Evolutionary conservation across 1,284 basidiomycete species (phyloP).

Genomic region (Ganoderma lingzhi): DNA sequence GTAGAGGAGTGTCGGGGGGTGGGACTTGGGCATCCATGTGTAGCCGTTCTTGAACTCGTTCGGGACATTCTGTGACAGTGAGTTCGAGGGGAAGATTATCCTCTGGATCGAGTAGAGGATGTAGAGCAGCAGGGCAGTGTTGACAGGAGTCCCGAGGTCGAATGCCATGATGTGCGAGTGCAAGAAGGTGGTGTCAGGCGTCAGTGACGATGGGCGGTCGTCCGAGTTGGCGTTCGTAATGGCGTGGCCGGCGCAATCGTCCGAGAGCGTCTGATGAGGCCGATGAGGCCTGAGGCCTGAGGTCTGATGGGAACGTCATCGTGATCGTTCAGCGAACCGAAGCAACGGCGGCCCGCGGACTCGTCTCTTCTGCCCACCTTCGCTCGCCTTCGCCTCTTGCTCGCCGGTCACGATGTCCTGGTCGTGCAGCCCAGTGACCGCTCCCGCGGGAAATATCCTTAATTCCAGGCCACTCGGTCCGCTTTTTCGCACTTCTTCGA

Average conservation of each 20-base stretch:
- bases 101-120: constrained; percentile 81
- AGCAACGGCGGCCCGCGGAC: constrained; percentile 12
- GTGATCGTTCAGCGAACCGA: constrained; percentile 17
- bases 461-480: constrained; percentile 1
- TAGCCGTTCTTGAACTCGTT: constrained; percentile 81
- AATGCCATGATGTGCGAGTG: constrained; percentile 38
- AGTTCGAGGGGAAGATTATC: constrained; percentile 73
- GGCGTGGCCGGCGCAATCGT: neutral
- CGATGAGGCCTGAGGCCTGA: no score
- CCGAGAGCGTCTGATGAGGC: constrained; percentile 12
- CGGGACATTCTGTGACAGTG: constrained; percentile 58
- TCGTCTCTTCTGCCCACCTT: neutral
- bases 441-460: neutral
- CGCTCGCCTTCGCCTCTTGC: neutral
- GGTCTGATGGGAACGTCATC: constrained; percentile 4
- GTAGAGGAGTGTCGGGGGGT: constrained; percentile 80
- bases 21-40: constrained; percentile 86
- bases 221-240: neutral
- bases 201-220: neutral
- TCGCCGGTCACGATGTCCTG: constrained; percentile 27
- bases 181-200: neutral
- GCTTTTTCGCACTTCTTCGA: constrained; percentile 1
- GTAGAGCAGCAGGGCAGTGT: constrained; percentile 79
- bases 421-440: constrained; percentile 18
- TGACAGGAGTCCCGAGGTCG: constrained; percentile 72